Evolutionary conservation across 2,329 filamentous ascomycete species (phyloP).

Genomic region (Alternaria incomplexa): DNA sequence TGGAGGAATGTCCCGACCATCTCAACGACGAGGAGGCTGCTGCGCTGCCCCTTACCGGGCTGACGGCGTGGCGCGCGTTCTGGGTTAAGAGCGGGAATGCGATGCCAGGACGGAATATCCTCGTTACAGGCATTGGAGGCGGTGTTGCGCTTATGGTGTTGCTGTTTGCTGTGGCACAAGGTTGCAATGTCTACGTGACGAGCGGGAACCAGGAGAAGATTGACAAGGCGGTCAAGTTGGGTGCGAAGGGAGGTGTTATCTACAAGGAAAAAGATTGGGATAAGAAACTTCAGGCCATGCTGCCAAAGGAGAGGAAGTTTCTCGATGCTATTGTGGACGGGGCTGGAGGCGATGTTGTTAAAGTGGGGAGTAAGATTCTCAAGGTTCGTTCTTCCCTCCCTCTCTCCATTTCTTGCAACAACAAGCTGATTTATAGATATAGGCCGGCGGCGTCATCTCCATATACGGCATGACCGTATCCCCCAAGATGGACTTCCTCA

Average conservation of each 20-base stretch:
- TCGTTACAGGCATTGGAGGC: conserved; percentile 91
- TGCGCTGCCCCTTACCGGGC: conserved; percentile 80
- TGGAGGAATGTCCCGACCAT: conserved; percentile 78
- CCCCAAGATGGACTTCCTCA: conserved; percentile 85
- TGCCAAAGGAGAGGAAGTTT: conserved; percentile 70
- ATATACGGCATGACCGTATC: conserved; percentile 89
- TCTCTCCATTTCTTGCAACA: not conserved
- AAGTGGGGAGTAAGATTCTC: conserved; percentile 69
- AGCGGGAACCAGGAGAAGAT: conserved; percentile 79
- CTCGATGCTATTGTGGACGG: conserved; percentile 90
- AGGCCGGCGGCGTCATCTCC: conserved; percentile 79
- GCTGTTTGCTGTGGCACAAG: conserved; percentile 78
- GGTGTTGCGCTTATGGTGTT: conserved; percentile 85
- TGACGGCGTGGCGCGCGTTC: conserved; percentile 88
- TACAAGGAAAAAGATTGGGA: conserved; percentile 86
- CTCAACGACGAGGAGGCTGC: conserved; percentile 77
- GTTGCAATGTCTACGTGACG: conserved; percentile 78
- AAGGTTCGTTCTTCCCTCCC: conserved; percentile 54
- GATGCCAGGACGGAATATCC: conserved; percentile 71
- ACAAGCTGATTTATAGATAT: not conserved
- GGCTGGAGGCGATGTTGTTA: conserved; percentile 84
- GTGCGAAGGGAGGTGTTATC: conserved; percentile 79
- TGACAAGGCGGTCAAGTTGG: conserved; percentile 70
- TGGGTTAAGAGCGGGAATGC: conserved; percentile 76
- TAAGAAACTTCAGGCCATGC: conserved; percentile 67